Evolutionary conservation across 345 rosid species (phyloP).

Genomic region (Turritis glabra): DNA sequence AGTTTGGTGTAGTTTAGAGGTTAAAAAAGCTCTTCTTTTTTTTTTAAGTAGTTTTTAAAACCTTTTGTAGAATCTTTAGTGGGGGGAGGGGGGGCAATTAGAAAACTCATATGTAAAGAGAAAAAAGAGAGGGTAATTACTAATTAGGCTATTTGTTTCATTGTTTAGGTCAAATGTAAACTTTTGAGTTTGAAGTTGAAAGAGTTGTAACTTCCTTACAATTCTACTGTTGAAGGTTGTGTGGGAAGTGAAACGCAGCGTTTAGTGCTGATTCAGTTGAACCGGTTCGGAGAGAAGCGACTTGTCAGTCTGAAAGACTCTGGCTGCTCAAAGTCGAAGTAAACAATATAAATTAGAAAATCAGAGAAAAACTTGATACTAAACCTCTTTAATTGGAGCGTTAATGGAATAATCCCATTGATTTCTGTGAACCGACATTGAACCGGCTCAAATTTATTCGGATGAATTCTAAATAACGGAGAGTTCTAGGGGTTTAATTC

Average conservation of each 20-base stretch:
- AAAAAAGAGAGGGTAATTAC: not conserved
- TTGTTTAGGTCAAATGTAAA: not conserved
- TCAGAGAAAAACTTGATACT: too few relatives aligned
- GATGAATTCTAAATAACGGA: not conserved
- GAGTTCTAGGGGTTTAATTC: not conserved
- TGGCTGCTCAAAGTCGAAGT: too few relatives aligned
- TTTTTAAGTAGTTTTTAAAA: slow-evolving; percentile 15
- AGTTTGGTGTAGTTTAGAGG: slow-evolving; percentile 34
- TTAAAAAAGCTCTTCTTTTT: slow-evolving; percentile 28
- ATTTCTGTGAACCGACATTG: not conserved
- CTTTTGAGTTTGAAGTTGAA: not conserved
- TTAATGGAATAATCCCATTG: not conserved
- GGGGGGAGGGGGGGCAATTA: not conserved
- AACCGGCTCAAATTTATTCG: not conserved
- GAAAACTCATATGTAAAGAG: slow-evolving; percentile 14
- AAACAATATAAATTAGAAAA: too few relatives aligned
- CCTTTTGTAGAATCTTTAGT: slow-evolving; percentile 28
- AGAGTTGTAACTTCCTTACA: not conserved
- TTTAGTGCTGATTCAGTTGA: not conserved
- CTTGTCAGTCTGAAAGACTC: too few relatives aligned
- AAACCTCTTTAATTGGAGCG: too few relatives aligned
- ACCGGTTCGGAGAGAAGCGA: not conserved
- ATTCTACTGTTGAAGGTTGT: not conserved
- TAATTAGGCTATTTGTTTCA: not conserved
- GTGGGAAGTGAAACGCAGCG: not conserved